Percentiles rank a stretch among this genome's conserved stretches.
phyloP scores from a whole-genome alignment of 2,329 filamentous ascomycete genomes.

The Exserohilum turcica region DNA sequence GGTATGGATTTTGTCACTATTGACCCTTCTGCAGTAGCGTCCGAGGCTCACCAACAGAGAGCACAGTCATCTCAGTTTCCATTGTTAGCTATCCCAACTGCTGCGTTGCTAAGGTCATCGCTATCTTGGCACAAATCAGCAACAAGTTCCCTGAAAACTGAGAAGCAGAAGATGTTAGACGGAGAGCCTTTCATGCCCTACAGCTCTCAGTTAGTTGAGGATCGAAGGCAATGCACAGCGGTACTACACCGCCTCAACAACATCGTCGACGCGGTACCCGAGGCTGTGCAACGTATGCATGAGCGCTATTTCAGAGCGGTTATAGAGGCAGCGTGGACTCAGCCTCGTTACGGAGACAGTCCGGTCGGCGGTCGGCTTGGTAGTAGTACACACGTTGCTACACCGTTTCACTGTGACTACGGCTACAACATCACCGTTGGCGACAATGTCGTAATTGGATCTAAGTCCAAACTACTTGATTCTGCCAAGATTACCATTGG shows the following conservation, averaged over 20 bases:
- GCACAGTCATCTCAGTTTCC: conserved; percentile 26
- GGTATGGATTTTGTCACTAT: conserved; percentile 30
- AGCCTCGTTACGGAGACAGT: conserved; percentile 20
- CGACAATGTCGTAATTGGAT: conserved; percentile 76
- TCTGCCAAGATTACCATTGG: conserved; percentile 56
- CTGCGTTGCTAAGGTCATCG: conserved; percentile 24
- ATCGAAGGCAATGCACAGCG: conserved; percentile 73
- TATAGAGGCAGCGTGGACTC: conserved; percentile 62
- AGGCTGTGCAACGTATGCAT: conserved; percentile 69
- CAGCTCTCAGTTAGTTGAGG: conserved; percentile 75
- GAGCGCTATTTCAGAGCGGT: conserved; percentile 73
- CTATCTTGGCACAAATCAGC: conserved; percentile 29
- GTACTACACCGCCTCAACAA: conserved; percentile 86
- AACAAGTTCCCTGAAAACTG: conserved; percentile 56
- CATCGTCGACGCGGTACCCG: conserved; percentile 71
- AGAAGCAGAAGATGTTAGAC: conserved; percentile 88
- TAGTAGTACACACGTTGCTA: conserved; percentile 75
- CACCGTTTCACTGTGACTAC: conserved; percentile 90
- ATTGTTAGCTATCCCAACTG: conserved; percentile 19
- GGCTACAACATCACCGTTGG: conserved; percentile 92
- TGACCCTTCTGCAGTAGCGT: conserved; percentile 24
- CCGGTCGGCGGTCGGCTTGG: conserved; percentile 64
- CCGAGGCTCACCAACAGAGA: conserved; percentile 4
- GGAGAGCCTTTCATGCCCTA: conserved; percentile 79
- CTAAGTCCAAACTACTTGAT: conserved; percentile 84